Evolutionary conservation across 2,329 filamentous ascomycete species (phyloP).

Genomic region (Beauveria sp.): DNA sequence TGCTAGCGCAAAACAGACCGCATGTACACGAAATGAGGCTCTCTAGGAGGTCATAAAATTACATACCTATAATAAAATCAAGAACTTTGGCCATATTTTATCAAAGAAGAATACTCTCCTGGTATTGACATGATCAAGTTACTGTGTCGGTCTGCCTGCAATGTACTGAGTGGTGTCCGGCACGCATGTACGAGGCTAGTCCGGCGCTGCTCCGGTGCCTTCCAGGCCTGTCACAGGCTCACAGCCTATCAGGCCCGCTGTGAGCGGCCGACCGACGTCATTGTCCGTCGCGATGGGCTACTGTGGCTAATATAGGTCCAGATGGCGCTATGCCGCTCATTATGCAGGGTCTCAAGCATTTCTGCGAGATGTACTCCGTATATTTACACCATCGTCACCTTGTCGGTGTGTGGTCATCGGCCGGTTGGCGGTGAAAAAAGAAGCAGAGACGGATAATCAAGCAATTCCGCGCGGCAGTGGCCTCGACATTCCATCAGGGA

Average conservation of each 20-base stretch:
- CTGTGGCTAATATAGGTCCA: background rate
- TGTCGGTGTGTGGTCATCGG: background rate
- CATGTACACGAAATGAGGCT: no score
- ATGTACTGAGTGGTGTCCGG: no score
- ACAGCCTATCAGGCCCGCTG: background rate
- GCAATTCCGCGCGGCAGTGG: no score
- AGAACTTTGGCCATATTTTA: no score
- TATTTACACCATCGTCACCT: background rate
- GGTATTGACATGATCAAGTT: no score
- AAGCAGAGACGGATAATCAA: background rate
- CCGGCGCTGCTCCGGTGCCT: background rate
- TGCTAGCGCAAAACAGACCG: no score
- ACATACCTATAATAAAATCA: background rate
- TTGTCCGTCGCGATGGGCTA: background rate
- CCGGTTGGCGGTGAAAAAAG: background rate
- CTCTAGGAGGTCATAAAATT: background rate
- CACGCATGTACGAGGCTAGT: background rate
- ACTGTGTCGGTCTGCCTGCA: no score
- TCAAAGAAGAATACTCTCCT: no score
- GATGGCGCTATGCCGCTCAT: background rate
- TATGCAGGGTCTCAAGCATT: background rate
- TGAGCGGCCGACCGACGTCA: slow-evolving; percentile 2
- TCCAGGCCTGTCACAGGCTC: no score
- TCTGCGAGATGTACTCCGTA: background rate
- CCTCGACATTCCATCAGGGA: no score